These are phyloP conservation scores for Rhodotorula paludigena DNA, from an alignment of 768 basidiomycete genomes.

Conservation along the genomic window DNA sequence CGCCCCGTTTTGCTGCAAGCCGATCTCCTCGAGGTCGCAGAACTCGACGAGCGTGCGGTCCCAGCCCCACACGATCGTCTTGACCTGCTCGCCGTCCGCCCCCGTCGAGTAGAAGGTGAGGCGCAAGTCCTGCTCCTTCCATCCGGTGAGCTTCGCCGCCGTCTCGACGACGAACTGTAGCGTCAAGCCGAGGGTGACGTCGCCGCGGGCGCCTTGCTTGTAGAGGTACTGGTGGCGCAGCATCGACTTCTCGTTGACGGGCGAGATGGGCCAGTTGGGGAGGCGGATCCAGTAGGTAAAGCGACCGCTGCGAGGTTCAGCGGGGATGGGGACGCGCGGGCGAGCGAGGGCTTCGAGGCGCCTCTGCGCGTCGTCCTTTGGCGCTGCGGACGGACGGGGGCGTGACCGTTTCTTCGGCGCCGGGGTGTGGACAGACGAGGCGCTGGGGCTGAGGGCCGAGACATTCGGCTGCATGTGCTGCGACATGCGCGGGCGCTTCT, in stretches of 20 bases:
- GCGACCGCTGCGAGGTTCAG: neutral
- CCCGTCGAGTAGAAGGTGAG: neutral
- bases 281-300: slow-evolving; percentile 11
- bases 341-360: neutral
- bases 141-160: neutral
- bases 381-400: neutral
- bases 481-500: too few species aligned
- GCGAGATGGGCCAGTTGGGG: slow-evolving; percentile 6
- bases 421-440: neutral
- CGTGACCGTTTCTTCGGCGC: too few species aligned
- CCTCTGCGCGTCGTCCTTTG: neutral
- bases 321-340: neutral
- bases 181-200: neutral
- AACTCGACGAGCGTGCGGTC: neutral
- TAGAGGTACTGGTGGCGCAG: neutral
- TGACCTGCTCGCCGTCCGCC: neutral
- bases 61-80: neutral
- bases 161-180: neutral
- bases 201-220: slow-evolving; percentile 7
- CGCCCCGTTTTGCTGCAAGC: neutral
- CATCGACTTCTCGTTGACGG: neutral
- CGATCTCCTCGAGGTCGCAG: slow-evolving; percentile 6
- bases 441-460: too few species aligned
- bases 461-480: too few species aligned
- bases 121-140: neutral